phyloP scores from a whole-genome alignment of 1,284 basidiomycete species.

The Cerrena zonata region DNA sequence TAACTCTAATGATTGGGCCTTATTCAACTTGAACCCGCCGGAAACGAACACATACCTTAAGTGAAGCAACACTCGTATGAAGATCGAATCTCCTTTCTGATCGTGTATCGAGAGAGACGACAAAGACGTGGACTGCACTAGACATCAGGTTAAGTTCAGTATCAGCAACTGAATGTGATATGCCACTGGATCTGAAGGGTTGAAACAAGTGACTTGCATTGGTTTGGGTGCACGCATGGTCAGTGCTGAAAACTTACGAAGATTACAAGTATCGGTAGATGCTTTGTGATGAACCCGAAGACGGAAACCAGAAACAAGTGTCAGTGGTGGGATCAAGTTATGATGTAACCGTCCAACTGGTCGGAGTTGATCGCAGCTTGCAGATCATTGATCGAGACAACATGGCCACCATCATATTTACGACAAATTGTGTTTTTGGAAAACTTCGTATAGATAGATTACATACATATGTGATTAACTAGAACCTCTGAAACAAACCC shows the following conservation, averaged over 20 bases:
- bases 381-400: too few species aligned
- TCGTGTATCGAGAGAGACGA: slow-evolving; percentile 80
- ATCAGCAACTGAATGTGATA: not conserved
- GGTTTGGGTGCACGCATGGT: slow-evolving; percentile 13
- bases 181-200: not conserved
- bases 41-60: slow-evolving; percentile 55
- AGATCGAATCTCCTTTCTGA: slow-evolving; percentile 81
- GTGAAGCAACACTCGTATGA: slow-evolving; percentile 63
- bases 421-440: too few species aligned
- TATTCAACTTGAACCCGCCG: not conserved
- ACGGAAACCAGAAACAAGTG: not conserved
- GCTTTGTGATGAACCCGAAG: not conserved
- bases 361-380: too few species aligned
- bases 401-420: too few species aligned
- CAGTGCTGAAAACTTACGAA: not conserved
- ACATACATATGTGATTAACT: too few species aligned
- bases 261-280: not conserved
- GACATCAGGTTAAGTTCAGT: slow-evolving; percentile 33
- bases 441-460: too few species aligned
- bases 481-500: too few species aligned
- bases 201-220: slow-evolving; percentile 11
- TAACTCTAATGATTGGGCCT: not conserved
- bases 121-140: slow-evolving; percentile 61
- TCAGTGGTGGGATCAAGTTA: too few species aligned
- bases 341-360: too few species aligned